Percentiles rank a stretch among this genome's conserved stretches.
These are phyloP conservation scores for Pythium coloratum DNA, from an alignment of 352 stramenopile species.

Conservation along the genomic window DNA sequence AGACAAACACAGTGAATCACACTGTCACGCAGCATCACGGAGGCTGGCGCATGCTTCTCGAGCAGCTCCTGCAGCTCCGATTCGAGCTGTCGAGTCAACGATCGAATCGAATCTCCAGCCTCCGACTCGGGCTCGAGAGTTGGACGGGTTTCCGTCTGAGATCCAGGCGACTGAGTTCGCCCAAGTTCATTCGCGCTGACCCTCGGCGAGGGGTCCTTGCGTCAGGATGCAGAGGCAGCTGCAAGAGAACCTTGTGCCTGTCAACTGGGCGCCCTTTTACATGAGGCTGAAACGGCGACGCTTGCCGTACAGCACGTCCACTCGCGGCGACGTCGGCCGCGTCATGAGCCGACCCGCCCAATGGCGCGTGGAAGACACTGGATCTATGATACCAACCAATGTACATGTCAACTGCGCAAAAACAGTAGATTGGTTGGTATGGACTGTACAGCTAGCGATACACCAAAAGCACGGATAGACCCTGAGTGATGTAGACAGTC, in stretches of 20 bases:
- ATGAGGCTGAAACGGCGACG: not conserved
- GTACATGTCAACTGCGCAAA: too few species aligned
- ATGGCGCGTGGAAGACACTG: not conserved
- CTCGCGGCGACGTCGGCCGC: not conserved
- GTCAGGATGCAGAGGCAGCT: conserved; percentile 20
- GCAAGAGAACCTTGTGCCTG: not conserved
- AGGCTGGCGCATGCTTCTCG: too few species aligned
- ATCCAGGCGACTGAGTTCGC: not conserved
- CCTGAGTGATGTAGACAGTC: not conserved
- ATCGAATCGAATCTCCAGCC: not conserved
- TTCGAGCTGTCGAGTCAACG: conserved; percentile 1
- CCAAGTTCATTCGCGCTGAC: conserved; percentile 22
- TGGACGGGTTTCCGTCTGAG: not conserved
- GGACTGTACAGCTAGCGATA: not conserved
- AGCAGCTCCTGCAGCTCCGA: not conserved
- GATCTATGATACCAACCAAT: too few species aligned
- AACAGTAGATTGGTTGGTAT: too few species aligned
- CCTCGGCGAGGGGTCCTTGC: conserved; percentile 4
- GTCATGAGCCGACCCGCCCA: not conserved
- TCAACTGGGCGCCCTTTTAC: conserved; percentile 1
- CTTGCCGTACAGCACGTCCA: not conserved
- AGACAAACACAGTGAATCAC: too few species aligned
- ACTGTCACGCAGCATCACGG: too few species aligned
- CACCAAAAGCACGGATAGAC: not conserved
- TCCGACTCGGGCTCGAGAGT: too few species aligned